A percentile compares a stretch with the other conserved stretches of the same genome.
These are phyloP conservation scores for Capsella rubella DNA, from an alignment of 441 rosid species.

Conservation along the genomic window DNA sequence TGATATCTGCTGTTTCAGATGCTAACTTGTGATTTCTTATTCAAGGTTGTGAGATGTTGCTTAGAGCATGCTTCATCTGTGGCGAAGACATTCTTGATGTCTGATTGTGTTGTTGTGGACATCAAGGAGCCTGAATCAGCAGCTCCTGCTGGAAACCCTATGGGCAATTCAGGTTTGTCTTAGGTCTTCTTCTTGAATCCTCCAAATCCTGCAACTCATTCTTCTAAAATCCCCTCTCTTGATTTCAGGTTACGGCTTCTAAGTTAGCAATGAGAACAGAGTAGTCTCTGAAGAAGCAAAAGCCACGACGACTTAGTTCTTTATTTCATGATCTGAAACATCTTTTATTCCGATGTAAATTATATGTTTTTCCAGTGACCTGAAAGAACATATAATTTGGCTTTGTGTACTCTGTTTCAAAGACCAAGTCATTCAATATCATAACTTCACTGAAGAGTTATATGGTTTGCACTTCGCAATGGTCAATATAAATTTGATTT, in stretches of 20 bases:
- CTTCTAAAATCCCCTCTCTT: background rate
- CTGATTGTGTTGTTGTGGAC: constrained; percentile 93
- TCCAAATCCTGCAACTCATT: background rate
- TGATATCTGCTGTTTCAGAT: background rate
- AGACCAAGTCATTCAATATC: constrained; percentile 18
- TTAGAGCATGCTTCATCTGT: constrained; percentile 93
- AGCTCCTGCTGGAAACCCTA: constrained; percentile 72
- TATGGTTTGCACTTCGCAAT: constrained; percentile 11
- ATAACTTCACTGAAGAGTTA: background rate
- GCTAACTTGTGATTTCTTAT: background rate
- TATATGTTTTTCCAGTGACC: constrained; percentile 31
- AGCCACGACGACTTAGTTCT: constrained; percentile 22
- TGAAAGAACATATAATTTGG: constrained; percentile 22
- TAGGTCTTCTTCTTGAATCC: background rate
- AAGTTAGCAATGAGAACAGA: constrained; percentile 31
- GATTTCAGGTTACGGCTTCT: constrained; percentile 31
- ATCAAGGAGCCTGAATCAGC: constrained; percentile 80
- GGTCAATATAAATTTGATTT: constrained; percentile 4
- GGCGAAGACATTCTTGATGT: constrained; percentile 91
- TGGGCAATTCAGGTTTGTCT: constrained; percentile 85
- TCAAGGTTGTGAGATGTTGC: constrained; percentile 93
- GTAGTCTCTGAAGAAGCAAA: constrained; percentile 20
- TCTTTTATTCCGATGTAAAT: constrained; percentile 3
- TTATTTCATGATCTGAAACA: background rate
- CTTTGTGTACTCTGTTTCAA: constrained; percentile 7